phyloP scores from a whole-genome alignment of 345 rosid genomes.

The Eutrema japonicum region DNA sequence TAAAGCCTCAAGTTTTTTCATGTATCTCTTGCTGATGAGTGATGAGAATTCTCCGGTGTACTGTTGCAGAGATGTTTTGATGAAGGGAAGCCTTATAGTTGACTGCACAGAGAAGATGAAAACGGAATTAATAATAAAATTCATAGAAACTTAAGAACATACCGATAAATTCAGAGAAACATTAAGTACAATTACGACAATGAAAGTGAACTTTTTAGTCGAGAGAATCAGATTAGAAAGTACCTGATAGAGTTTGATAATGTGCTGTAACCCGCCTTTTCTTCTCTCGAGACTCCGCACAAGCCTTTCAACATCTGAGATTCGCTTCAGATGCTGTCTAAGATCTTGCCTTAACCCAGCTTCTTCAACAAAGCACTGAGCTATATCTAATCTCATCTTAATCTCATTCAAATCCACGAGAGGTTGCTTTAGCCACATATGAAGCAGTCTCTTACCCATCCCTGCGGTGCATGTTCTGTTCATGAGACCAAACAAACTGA shows the following conservation, averaged over 20 bases:
- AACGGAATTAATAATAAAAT: conserved; percentile 18
- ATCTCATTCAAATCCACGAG: conserved; percentile 76
- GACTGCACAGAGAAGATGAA: conserved; percentile 64
- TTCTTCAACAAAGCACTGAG: conserved; percentile 92
- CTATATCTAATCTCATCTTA: conserved; percentile 77
- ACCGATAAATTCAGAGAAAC: neutral
- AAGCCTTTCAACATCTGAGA: conserved; percentile 83
- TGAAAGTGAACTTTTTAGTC: neutral
- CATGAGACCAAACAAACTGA: conserved; percentile 96
- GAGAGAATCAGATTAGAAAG: neutral
- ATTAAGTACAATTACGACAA: neutral
- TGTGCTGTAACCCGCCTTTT: conserved; percentile 82
- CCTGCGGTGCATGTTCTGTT: conserved; percentile 98
- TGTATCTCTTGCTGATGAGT: conserved; percentile 67
- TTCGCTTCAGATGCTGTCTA: conserved; percentile 92
- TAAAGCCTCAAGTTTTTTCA: conserved; percentile 56
- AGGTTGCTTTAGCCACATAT: conserved; percentile 97
- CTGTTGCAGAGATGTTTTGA: conserved; percentile 68
- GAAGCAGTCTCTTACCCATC: conserved; percentile 94
- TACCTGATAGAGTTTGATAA: conserved; percentile 96
- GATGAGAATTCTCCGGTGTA: conserved; percentile 70
- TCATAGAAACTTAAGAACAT: conserved; percentile 4
- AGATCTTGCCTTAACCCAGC: conserved; percentile 84
- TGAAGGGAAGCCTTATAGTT: conserved; percentile 80
- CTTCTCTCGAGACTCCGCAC: conserved; percentile 67